Base-by-base conservation (phyloP, 2,329 filamentous ascomycete species). In the Arthroderma sp. region DNA sequence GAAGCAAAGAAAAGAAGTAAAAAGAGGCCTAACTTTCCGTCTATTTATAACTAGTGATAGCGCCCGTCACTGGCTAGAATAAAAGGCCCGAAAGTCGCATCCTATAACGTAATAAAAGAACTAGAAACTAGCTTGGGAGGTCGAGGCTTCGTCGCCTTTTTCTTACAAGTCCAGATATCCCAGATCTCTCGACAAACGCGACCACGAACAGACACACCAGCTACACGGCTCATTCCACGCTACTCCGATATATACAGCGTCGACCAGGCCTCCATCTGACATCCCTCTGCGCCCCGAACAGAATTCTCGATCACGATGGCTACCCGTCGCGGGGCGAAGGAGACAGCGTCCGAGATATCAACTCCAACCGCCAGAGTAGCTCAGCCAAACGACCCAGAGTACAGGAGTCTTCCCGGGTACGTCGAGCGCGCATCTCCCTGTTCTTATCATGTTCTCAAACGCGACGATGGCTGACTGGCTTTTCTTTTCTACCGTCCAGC, bases 401-500 rank as follows among this genome's bases (percentile, higher is more conserved):
- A 31, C 25, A 51, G 44, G 23, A 8, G 1, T 19, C 44, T 51
- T 2, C 44, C 44, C 2, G 44, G 44, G 44, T 51, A 51, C 25
- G 44, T 5, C 6, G 23, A 1, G 13, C 3, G 17, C 19, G 13
- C 9, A 25, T 33, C 6, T n/a, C 44, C 23, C 25, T n/a, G 9
- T 41, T 5, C 4, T 0, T 23, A 19, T 3, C 11, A 3, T 11
- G 17, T 5, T 11, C 21, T 21, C 11, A 13, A 17, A 2, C 13
- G 4, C 15, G 15, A n/a, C 3, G 7, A 31, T 51, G 19, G 28
- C 25, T 51, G 9, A 33, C 55, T 51, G 56, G 57, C 41, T 9
- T 47, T 49, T 54, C n/a, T 53, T 19, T 49, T 52, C 9, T 9
- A 19, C 17, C 56, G 54, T 59, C 41, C 54, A 89, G 89, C 58